Evolutionary conservation across 805 yeast species (phyloP), one percentile per base, ranked within the genome.

Genomic region (Monosporozyma servazzii): DNA sequence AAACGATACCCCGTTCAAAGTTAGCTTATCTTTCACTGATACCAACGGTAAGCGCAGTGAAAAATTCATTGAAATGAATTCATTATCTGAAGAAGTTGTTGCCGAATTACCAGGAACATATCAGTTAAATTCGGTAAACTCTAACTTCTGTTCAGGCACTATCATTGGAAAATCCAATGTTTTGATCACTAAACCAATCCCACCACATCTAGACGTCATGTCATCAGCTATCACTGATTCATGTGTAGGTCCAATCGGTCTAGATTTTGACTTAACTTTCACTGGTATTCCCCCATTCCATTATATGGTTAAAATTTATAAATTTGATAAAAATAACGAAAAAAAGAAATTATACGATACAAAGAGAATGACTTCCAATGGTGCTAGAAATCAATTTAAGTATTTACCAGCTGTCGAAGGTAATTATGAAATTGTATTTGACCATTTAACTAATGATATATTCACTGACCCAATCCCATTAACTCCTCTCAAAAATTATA

Each of bases 191-290:
- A 69, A 71, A 33, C 84, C 86, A 5, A 76, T 81, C 3, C 75
- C 76, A 36, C 84, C 86, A 9, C 61, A 70, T 21, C 54, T 81
- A 23, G 56, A 64, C 3, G 74, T 78, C 15, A 63, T 58, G 27
- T 66, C 75, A 2, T 64, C 65, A 9, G 71, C 91, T 2, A 80
- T 91, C 2, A 73, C 80, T 25, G 98, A 91, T 60, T 79, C 84
- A 47, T 93, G 99, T 71, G 86, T 93, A 30, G 99, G 99, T 0
- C 88, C 89, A 45, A 82, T 88, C 8, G 99, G 97, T 0, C 80
- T 89, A 53, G 74, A 76, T 31, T 88, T 88, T 54, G 86, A 83
- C 48, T 73, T 90, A 52, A 67, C 75, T 0, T 73, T 84, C 48
- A 71, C 77, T 5, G 98, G 99, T 17, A 78, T 82, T 29, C 86